Conservation (phyloP, 2,329 filamentous ascomycete species). For the Penicillium sp. region DNA sequence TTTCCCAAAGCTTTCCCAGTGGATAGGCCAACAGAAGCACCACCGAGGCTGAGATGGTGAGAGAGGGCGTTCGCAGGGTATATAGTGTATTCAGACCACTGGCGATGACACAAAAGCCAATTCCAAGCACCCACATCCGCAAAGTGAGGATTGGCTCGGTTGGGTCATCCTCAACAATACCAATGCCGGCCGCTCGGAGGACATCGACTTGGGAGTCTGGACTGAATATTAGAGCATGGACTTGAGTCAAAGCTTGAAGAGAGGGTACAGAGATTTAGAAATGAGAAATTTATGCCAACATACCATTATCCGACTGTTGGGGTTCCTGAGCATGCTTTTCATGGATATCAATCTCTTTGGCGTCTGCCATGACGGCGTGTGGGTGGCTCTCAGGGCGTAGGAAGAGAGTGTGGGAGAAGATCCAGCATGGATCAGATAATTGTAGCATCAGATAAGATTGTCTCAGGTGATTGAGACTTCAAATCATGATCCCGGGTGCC, state of each 20-base stretch:
- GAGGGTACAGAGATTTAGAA: background rate
- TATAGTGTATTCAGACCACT: slow-evolving; percentile 24
- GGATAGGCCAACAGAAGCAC: slow-evolving; percentile 45
- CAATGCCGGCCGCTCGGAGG: background rate
- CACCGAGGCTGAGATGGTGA: slow-evolving; percentile 34
- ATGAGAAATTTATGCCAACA: background rate
- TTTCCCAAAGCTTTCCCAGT: slow-evolving; percentile 44
- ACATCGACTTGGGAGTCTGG: background rate
- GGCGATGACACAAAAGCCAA: background rate
- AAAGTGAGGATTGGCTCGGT: background rate
- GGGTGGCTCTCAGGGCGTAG: slow-evolving; percentile 46
- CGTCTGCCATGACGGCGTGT: background rate
- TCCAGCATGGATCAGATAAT: slow-evolving; percentile 30
- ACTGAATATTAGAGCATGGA: background rate
- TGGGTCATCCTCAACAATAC: background rate
- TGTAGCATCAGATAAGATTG: slow-evolving; percentile 33
- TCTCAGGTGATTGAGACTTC: background rate
- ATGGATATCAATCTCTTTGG: background rate
- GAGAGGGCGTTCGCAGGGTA: slow-evolving; percentile 43
- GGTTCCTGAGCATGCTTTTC: background rate
- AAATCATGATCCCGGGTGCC: background rate
- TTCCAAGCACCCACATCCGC: background rate
- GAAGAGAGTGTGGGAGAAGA: background rate
- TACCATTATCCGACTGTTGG: background rate
- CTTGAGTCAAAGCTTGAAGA: no score